Conservation (phyloP, 2,329 filamentous ascomycete genomes). For the Cercospora beticola region DNA sequence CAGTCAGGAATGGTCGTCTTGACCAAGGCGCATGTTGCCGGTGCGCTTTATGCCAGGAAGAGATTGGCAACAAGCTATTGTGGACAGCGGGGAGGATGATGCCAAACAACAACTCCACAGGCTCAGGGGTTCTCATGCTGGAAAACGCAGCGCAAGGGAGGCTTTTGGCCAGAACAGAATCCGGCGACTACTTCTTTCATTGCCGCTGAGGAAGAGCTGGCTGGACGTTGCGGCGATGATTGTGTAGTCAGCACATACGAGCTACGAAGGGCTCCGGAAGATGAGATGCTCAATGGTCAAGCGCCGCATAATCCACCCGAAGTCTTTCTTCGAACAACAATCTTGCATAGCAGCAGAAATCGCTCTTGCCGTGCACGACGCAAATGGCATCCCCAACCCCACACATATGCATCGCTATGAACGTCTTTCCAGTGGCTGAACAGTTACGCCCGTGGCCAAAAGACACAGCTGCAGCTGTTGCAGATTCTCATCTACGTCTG, state of each 20-base stretch:
- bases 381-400: not conserved
- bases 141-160: not conserved
- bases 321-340: not conserved
- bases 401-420: not conserved
- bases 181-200: not conserved
- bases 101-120: not conserved
- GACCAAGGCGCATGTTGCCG: not conserved
- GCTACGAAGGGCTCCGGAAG: not conserved
- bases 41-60: slow-evolving; percentile 30
- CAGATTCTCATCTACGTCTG: not conserved
- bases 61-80: not conserved
- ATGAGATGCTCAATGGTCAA: not conserved
- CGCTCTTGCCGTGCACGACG: not conserved
- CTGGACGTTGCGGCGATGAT: not conserved
- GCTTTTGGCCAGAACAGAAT: not conserved
- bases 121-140: not conserved
- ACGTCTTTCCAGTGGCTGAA: not conserved
- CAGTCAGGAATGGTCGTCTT: not conserved
- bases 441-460: not conserved
- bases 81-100: not conserved
- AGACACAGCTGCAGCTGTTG: not conserved
- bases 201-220: not conserved
- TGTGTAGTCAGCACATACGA: not conserved
- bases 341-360: not conserved
- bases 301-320: not conserved